Conservation (phyloP, 192 early-diverging fungal species). For the Backusella westeae region DNA sequence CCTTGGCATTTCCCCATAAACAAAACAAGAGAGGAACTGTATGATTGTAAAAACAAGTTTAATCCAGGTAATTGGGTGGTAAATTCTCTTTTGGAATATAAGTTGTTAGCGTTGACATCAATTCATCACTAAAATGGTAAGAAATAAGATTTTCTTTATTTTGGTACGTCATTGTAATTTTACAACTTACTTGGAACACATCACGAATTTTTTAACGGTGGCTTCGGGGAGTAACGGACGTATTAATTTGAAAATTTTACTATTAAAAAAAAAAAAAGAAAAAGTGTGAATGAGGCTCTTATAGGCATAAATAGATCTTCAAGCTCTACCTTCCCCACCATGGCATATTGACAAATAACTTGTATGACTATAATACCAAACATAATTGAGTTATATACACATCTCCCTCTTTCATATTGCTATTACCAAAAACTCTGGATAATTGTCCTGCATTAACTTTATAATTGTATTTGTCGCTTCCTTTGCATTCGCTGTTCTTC, state of each 20-base stretch:
- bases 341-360: constrained; percentile 58
- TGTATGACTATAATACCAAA: constrained; percentile 23
- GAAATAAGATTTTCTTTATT: background rate
- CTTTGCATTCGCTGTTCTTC: constrained; percentile 47
- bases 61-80: background rate
- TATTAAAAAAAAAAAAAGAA: constrained; percentile 12
- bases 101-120: background rate
- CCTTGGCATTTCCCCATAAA: too few species aligned
- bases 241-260: constrained; percentile 55
- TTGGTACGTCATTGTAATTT: background rate
- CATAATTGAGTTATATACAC: background rate
- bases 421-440: constrained; percentile 57
- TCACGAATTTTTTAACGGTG: constrained; percentile 60
- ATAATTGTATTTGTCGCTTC: constrained; percentile 49
- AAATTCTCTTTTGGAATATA: constrained; percentile 1
- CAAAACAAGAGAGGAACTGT: background rate
- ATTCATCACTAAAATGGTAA: background rate
- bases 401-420: background rate
- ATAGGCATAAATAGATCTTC: too few species aligned
- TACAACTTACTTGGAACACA: constrained; percentile 41
- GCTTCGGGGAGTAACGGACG: constrained; percentile 54
- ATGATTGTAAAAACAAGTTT: background rate
- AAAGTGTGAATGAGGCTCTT: too few species aligned
- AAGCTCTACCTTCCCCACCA: constrained; percentile 42
- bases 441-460: constrained; percentile 58